Evolutionary conservation across 2,329 filamentous ascomycete species (phyloP), one percentile per base, ranked within the genome.

Genomic region (Neocucurbitaria cava): DNA sequence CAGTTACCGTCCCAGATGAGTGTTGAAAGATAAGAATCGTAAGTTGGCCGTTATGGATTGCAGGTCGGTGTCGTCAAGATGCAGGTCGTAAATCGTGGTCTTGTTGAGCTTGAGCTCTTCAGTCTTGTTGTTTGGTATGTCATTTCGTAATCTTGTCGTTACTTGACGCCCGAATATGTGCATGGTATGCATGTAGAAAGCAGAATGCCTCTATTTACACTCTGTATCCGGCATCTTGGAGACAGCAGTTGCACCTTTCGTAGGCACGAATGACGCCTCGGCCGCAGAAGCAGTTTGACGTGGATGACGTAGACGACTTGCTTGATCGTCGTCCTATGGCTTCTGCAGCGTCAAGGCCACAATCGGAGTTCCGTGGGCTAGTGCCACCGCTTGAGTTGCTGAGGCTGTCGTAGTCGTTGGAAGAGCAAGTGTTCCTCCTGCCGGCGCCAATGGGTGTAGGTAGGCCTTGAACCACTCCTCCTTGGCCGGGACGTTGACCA

Each of bases 361-460:
- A 78, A 45, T 80, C 80, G 30, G 74, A 74, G 66, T 77, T 81
- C 39, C 76, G 69, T 9, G 84, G 83, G 68, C 84, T 86, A 64
- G 82, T 84, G 15, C 80, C 83, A 45, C 83, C 83, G 68, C 83
- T 85, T 15, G 75, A 76, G 40, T 78, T 82, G 58, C 79, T 82
- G 3, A 74, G 79, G 45, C 78, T 81, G 54, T 84, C 81, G 58
- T 83, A 80, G 53, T 81, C 82, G 56, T 77, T 77, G 36, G 71
- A 76, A n/a, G 72, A 74, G 36, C 78, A 78, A 41, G 81, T 81
- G 56, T 76, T 74, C 60, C 81, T 78, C 57, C 85, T 75, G 21
- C 86, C 86, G 11, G 83, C 84, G 40, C 86, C 86, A 74, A 88
- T 88, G 26, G 86, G 85, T 53, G 87, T 85, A 1, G 86, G 86